phyloP scores from a whole-genome alignment of 1,139 yeast species.

The Blastobotrys indianensis region DNA sequence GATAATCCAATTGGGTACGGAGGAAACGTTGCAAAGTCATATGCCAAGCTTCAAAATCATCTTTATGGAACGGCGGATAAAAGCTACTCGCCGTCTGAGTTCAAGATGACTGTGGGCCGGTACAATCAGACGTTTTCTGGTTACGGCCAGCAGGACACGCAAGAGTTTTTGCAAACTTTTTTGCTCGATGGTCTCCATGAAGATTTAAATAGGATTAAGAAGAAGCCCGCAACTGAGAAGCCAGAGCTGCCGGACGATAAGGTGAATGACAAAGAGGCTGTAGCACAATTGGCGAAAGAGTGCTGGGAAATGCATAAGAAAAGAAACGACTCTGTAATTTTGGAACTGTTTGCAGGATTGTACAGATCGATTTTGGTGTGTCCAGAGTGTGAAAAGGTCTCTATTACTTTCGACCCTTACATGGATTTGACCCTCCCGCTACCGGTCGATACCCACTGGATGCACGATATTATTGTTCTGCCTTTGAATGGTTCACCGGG shows the following conservation, averaged over 20 bases:
- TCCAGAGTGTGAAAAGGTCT: constrained; percentile 74
- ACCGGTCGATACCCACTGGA: constrained; percentile 75
- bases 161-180: constrained; percentile 78
- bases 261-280: constrained; percentile 48
- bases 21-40: constrained; percentile 74
- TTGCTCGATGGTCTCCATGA: constrained; percentile 89
- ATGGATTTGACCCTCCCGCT: constrained; percentile 86
- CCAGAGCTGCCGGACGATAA: constrained; percentile 70
- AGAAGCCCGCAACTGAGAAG: constrained; percentile 84
- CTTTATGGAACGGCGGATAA: constrained; percentile 35
- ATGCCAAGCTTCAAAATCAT: constrained; percentile 50
- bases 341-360: constrained; percentile 83
- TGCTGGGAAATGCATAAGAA: constrained; percentile 79
- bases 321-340: constrained; percentile 79
- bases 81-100: constrained; percentile 58
- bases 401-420: constrained; percentile 91
- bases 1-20: constrained; percentile 79
- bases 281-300: constrained; percentile 56
- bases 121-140: constrained; percentile 81
- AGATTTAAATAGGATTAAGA: constrained; percentile 73
- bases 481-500: constrained; percentile 49
- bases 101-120: constrained; percentile 73
- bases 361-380: constrained; percentile 87
- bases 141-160: constrained; percentile 91
- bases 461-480: constrained; percentile 56